Base-by-base conservation (phyloP, 495 filamentous ascomycete species). In the Delitschia confertaspora region DNA sequence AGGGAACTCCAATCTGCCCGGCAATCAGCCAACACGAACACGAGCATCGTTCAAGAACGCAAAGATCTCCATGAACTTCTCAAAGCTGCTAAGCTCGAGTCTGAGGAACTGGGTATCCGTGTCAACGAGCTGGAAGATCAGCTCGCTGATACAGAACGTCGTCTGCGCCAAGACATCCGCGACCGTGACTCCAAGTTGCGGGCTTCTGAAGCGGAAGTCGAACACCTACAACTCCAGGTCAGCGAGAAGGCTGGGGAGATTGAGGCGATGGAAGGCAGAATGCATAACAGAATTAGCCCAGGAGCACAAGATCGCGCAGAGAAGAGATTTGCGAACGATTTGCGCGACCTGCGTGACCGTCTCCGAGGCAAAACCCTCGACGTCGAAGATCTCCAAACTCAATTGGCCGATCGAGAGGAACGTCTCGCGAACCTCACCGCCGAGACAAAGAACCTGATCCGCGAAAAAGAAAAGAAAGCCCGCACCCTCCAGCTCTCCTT, bases 41-140 rank as follows among this genome's bases (percentile, higher is more conserved):
- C 51, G 14, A 64, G 64, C 0, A 66, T 70, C 32, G 69, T 74
- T 14, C 73, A 79, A 47, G 80, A 83, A 49, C 76, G 79, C 25
- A 69, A 68, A 39, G 80, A 83, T 42, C 68, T 84, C 9, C 78
- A 82, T 45, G 74, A 80, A 33, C 62, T 76, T 22, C 70, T 84
- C 35, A 80, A 79, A 54, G 68, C 69, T 14, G 72, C 79, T n/a
- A 83, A 78, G 31, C 65, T 81, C 2, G 75, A 81, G 48, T 73
- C 76, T 13, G 79, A 84, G 55, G 66, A 80, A 10, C 62, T 83
- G 10, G 69, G 74, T 26, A 57, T 75, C n/a, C 71, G 26, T 11
- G 40, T 54, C 25, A 24, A 21, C 3, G 41, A 49, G 23, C 42
- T 53, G n/a, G 51, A 54, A 33, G 8, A 31, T 5, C 36, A 48